Conservation (phyloP, 2,329 filamentous ascomycete genomes). For the Talaromyces amestolkiae region DNA sequence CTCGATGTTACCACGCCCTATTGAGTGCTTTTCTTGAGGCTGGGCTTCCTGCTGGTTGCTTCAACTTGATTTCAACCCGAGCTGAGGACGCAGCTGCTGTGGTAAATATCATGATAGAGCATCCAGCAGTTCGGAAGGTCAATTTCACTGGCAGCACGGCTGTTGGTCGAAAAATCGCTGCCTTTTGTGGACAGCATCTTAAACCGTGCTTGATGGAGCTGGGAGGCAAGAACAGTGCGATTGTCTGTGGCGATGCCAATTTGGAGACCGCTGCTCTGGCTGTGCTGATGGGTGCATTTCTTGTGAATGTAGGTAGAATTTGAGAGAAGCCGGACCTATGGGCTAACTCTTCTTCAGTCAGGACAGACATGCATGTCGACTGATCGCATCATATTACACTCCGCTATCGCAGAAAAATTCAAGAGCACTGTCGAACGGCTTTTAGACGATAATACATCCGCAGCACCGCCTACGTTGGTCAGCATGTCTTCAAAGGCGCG, state of each 20-base stretch:
- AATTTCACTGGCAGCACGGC: slow-evolving; percentile 47
- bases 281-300: neutral
- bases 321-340: slow-evolving; percentile 60
- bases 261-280: slow-evolving; percentile 35
- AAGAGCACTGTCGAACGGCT: slow-evolving; percentile 48
- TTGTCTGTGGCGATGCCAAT: slow-evolving; percentile 49
- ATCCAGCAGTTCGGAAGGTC: slow-evolving; percentile 40
- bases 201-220: slow-evolving; percentile 51
- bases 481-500: slow-evolving; percentile 46
- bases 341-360: slow-evolving; percentile 50
- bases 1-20: slow-evolving; percentile 59
- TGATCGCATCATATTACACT: slow-evolving; percentile 58
- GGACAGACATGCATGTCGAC: slow-evolving; percentile 68
- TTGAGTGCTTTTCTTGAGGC: slow-evolving; percentile 41
- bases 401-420: slow-evolving; percentile 51
- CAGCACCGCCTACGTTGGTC: slow-evolving; percentile 40
- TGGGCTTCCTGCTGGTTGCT: slow-evolving; percentile 42
- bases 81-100: slow-evolving; percentile 35
- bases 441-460: slow-evolving; percentile 25
- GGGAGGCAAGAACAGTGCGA: slow-evolving; percentile 47
- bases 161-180: slow-evolving; percentile 44
- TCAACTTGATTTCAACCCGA: slow-evolving; percentile 40
- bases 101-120: slow-evolving; percentile 39
- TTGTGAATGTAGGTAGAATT: neutral
- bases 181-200: slow-evolving; percentile 37